Evolutionary conservation across 2,329 filamentous ascomycete species (phyloP).

Genomic region (Claviceps sorghi): DNA sequence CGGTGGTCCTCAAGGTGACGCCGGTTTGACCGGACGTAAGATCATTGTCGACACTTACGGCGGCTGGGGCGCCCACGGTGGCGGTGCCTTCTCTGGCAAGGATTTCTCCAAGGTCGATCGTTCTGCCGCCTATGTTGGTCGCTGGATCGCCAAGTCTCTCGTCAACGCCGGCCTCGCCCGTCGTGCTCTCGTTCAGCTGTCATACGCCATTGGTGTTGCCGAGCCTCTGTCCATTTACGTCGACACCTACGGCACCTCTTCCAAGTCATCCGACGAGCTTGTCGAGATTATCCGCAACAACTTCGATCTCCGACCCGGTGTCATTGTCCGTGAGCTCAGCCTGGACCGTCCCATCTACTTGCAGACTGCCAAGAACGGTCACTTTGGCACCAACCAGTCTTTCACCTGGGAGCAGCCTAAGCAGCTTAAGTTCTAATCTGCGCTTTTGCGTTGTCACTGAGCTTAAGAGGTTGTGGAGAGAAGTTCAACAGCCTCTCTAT

Average conservation of each 20-base stretch:
- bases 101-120: constrained; percentile 99
- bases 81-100: constrained; percentile 99
- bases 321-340: constrained; percentile 95
- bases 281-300: constrained; percentile 89
- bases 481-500: constrained; percentile 27
- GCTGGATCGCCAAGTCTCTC: constrained; percentile 98
- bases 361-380: constrained; percentile 98
- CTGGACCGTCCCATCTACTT: constrained; percentile 94
- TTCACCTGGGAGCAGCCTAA: constrained; percentile 99
- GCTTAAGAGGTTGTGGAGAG: constrained; percentile 14
- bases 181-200: constrained; percentile 91
- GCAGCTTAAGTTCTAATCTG: constrained; percentile 70
- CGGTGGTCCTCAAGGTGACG: constrained; percentile 96
- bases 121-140: constrained; percentile 89
- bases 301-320: constrained; percentile 96
- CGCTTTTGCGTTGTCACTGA: neutral
- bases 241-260: constrained; percentile 90
- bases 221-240: constrained; percentile 98
- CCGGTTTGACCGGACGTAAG: constrained; percentile 96
- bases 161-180: constrained; percentile 79
- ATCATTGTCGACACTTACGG: constrained; percentile 99
- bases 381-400: constrained; percentile 92
- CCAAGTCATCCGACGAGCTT: constrained; percentile 79
- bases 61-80: constrained; percentile 98
- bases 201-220: constrained; percentile 96